Conservation (phyloP, 208 protist genomes). For the Leptomonas pyrrhocoris region DNA sequence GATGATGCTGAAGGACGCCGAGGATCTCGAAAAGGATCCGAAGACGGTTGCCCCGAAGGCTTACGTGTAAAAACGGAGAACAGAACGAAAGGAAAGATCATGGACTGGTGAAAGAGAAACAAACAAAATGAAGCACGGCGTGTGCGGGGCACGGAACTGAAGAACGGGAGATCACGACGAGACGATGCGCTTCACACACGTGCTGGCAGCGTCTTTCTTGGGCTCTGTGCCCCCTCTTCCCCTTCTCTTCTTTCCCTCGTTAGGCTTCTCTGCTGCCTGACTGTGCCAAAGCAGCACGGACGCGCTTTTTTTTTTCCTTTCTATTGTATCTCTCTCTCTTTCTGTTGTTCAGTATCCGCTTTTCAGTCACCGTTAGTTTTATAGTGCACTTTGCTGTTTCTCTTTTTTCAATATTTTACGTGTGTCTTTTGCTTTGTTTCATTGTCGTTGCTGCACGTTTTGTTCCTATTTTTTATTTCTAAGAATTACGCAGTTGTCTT, state of each 20-base stretch:
- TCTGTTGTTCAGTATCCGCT: constrained; percentile 1
- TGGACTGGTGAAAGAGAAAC: not conserved
- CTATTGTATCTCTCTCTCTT: not conserved
- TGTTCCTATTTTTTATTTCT: too few relatives aligned
- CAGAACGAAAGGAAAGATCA: not conserved
- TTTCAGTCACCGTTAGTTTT: constrained; percentile 11
- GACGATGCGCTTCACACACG: too few relatives aligned
- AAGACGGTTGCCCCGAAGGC: constrained; percentile 47
- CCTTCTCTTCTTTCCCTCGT: too few relatives aligned
- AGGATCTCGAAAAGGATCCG: constrained; percentile 52
- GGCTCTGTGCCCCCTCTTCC: too few relatives aligned
- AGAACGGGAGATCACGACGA: too few relatives aligned
- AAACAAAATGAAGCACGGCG: constrained; percentile 10
- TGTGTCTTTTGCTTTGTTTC: not conserved
- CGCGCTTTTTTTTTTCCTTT: too few relatives aligned
- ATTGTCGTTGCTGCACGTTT: too few relatives aligned
- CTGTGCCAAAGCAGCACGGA: too few relatives aligned
- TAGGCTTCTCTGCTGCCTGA: too few relatives aligned
- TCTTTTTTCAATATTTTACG: not conserved
- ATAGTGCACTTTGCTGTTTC: not conserved
- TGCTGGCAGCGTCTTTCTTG: too few relatives aligned
- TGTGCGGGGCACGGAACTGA: too few relatives aligned
- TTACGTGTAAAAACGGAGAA: constrained; percentile 35
- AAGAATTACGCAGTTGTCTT: too few relatives aligned
- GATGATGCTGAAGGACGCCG: constrained; percentile 80